Base-by-base conservation (phyloP, 331 rosid genomes). In the Rhamnella rubrinervis region DNA sequence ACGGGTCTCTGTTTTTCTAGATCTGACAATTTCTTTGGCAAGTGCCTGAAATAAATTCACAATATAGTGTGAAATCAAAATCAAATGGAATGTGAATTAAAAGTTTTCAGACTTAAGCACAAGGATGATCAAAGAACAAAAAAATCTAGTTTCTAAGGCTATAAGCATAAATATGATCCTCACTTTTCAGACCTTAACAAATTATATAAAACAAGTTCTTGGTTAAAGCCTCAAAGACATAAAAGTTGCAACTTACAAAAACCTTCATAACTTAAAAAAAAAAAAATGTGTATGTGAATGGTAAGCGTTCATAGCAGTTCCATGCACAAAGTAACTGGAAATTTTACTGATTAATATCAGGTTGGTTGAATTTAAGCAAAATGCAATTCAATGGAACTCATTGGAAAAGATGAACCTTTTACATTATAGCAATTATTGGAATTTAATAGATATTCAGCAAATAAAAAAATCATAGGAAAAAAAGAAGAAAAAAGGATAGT, bases 1-100 rank as follows among this genome's bases (percentile, higher is more conserved):
- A 67, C 87, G 85, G 63, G 77, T 83, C 70, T 80, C 84, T 0
- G 87, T 74, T 60, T 67, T 83, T 68, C 74, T 83, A 49, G 87
- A 83, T 40, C 77, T 83, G 70, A 83, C 87, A 63, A 83, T 64
- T 66, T 83, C 87, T 67, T 58, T 77, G 17, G 87, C 87, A 58
- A 83, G 85, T 57, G 85, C 78, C 87, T 80, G 80, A 72, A 52
- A 67, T 31, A 59, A 52, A 35, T 23, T 49, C 26, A 17, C 17
- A 63, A 60, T 39, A 55, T 47, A 31, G 3, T 9, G 13, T 14
- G 14, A 44, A 44, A 44, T 44, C 14, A 44, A 44, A 44, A 44
- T 14, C 49, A 44, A 31, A 44, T 44, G 49, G 11, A 44, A 44
- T 4, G 2, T 0, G 16, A 2, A 44, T 44, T 31, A 4, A 44